Conservation (phyloP, 768 basidiomycete genomes). For the Tephrocybe sp. region DNA sequence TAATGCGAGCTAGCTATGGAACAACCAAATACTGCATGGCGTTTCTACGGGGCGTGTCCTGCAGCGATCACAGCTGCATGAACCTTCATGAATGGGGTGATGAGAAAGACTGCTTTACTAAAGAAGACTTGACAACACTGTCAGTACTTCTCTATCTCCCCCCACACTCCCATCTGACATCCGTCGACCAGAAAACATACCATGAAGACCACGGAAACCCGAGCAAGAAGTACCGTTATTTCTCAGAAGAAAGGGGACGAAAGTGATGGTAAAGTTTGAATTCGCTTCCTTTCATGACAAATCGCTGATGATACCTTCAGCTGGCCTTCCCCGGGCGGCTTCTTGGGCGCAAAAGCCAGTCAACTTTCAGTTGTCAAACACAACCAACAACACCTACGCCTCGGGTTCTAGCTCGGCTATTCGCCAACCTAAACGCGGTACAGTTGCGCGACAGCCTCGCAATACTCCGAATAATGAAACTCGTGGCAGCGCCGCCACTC, state of each 20-base stretch:
- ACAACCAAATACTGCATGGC: constrained; percentile 98
- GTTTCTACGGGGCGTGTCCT: constrained; percentile 83
- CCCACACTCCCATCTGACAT: constrained; percentile 7
- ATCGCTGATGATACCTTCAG: constrained; percentile 17
- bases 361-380: constrained; percentile 17
- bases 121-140: constrained; percentile 94
- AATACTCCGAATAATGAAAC: constrained; percentile 30
- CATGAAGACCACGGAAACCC: constrained; percentile 84
- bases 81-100: constrained; percentile 98
- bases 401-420: constrained; percentile 23
- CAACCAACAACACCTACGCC: constrained; percentile 14
- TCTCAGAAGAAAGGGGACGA: constrained; percentile 67
- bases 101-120: constrained; percentile 96
- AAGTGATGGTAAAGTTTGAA: constrained; percentile 40
- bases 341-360: constrained; percentile 58
- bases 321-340: constrained; percentile 67
- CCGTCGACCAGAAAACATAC: constrained; percentile 73
- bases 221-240: constrained; percentile 46
- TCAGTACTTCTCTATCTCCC: constrained; percentile 36
- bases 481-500: constrained; percentile 29
- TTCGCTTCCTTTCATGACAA: constrained; percentile 1
- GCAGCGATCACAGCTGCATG: constrained; percentile 89
- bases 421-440: constrained; percentile 44
- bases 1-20: constrained; percentile 92
- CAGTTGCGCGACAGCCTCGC: constrained; percentile 47